phyloP scores from a whole-genome alignment of 2,329 filamentous ascomycete genomes.

The Fusarium scirpi region DNA sequence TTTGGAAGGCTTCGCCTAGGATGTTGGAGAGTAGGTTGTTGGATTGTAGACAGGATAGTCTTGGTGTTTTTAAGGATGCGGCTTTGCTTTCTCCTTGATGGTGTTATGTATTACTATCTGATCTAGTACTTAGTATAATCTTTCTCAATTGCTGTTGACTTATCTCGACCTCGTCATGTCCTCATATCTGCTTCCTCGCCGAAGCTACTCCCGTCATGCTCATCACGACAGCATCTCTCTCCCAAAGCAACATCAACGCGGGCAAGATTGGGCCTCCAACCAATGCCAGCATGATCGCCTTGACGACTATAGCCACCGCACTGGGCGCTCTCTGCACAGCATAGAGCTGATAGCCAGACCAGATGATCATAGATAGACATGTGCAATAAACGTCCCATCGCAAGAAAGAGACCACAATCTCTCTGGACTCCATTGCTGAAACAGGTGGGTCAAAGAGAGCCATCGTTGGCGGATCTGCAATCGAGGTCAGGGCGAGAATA shows the following conservation, averaged over 20 bases:
- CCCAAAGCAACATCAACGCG: constrained; percentile 33
- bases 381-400: constrained; percentile 43
- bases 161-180: background rate
- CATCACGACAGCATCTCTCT: constrained; percentile 27
- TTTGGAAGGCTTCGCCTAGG: background rate
- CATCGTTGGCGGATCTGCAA: constrained; percentile 27
- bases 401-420: constrained; percentile 37
- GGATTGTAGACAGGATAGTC: background rate
- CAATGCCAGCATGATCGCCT: background rate
- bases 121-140: background rate
- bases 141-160: background rate
- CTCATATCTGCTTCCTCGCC: constrained; percentile 16
- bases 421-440: constrained; percentile 6
- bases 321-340: background rate
- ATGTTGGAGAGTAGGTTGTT: background rate
- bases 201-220: background rate
- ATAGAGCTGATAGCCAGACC: constrained; percentile 31
- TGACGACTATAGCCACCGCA: background rate
- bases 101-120: background rate
- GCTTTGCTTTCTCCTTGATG: constrained; percentile 20
- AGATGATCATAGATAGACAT: constrained; percentile 30
- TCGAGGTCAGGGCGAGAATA: constrained; percentile 30
- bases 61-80: background rate
- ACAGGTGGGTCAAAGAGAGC: constrained; percentile 26
- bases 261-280: constrained; percentile 36